phyloP scores from a whole-genome alignment of 78 protist genomes.

The Dictyostelium discoideum region DNA sequence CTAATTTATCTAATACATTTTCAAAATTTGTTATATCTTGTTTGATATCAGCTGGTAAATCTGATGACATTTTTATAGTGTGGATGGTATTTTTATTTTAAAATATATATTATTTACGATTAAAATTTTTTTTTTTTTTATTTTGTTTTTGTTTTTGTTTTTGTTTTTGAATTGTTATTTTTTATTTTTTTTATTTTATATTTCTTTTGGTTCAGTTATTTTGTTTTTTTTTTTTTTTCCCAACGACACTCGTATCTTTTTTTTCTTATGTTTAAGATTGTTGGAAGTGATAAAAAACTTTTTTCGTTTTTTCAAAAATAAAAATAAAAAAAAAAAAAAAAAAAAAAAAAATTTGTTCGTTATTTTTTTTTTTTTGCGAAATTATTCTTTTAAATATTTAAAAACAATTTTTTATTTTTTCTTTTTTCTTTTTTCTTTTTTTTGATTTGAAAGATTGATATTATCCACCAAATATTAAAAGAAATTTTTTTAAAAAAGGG shows the following conservation, averaged over 20 bases:
- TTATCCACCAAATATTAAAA: too few species aligned
- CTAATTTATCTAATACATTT: conserved; percentile 28
- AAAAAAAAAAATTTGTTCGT: not conserved
- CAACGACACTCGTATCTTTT: not conserved
- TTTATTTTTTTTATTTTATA: not conserved
- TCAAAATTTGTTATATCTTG: conserved; percentile 60
- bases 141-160: not conserved
- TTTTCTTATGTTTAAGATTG: not conserved
- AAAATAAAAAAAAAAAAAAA: not conserved
- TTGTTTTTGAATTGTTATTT: not conserved
- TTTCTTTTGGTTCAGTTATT: not conserved
- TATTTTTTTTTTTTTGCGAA: not conserved
- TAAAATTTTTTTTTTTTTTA: too few species aligned
- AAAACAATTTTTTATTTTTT: too few species aligned
- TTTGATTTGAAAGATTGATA: too few species aligned
- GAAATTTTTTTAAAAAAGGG: too few species aligned
- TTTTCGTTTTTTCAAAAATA: not conserved
- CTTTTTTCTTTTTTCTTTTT: too few species aligned
- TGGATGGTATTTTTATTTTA: too few species aligned
- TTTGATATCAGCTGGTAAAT: conserved; percentile 58
- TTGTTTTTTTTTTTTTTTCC: not conserved
- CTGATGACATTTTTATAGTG: conserved; percentile 1
- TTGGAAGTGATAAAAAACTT: too few species aligned
- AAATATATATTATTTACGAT: too few species aligned
- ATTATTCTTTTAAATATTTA: too few species aligned